These are phyloP conservation scores for Nepenthes mirabilis DNA, from an alignment of 148 eudicot species.

Conservation along the genomic window DNA sequence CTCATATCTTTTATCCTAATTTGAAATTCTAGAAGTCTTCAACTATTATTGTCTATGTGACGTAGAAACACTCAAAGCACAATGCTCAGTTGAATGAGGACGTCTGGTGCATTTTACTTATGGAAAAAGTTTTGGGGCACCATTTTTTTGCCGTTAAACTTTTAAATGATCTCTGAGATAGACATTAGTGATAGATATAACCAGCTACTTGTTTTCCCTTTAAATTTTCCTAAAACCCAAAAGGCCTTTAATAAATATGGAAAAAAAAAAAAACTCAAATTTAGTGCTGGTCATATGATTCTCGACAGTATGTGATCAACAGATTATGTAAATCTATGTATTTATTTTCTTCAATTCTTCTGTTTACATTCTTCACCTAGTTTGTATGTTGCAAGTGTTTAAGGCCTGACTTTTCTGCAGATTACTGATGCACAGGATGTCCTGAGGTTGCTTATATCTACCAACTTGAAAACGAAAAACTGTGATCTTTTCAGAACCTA, in stretches of 20 bases:
- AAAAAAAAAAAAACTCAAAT: too few relatives aligned
- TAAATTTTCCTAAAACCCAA: too few relatives aligned
- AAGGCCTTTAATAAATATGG: too few relatives aligned
- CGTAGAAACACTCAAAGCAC: not conserved
- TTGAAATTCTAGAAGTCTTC: not conserved
- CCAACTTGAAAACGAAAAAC: constrained; percentile 51
- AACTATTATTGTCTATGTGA: not conserved
- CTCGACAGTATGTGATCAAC: too few relatives aligned
- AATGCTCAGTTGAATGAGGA: too few relatives aligned
- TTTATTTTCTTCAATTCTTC: not conserved
- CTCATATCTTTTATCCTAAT: not conserved
- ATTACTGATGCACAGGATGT: constrained; percentile 36
- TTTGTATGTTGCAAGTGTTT: not conserved
- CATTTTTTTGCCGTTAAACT: too few relatives aligned
- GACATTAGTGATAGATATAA: too few relatives aligned
- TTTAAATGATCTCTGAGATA: too few relatives aligned
- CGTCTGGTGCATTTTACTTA: too few relatives aligned
- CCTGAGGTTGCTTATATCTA: constrained; percentile 32
- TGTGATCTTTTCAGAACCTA: constrained; percentile 62
- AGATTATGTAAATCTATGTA: not conserved
- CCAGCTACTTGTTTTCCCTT: too few relatives aligned
- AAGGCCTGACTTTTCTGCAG: constrained; percentile 20
- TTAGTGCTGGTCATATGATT: too few relatives aligned
- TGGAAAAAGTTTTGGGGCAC: too few relatives aligned
- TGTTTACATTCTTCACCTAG: not conserved